Evolutionary conservation across 2,329 filamentous ascomycete species (phyloP), one percentile per base, ranked within the genome.

Genomic region (Cercospora canescens): DNA sequence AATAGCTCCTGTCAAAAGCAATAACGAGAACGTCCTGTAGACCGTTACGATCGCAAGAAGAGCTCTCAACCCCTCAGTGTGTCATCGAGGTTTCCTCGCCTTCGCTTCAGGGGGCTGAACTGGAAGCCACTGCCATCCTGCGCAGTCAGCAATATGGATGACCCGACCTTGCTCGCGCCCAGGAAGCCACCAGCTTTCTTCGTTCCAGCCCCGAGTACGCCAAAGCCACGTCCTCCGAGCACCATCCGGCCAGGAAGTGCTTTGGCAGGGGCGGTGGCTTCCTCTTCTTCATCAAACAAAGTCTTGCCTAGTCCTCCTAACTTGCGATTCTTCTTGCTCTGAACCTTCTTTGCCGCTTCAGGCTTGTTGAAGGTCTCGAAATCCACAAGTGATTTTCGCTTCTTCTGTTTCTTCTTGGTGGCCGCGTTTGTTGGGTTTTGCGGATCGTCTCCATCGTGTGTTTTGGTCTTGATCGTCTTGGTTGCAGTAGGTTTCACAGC

Each of bases 351-450:
- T 35, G 67, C 70, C 3, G 70, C 68, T 32, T 76, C 75, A 9
- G 75, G 71, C 59, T 75, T 74, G 37, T 72, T 72, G 71, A 79
- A 79, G 7, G 77, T 73, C 2, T 74, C 74, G 60, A 79, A 84
- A 7, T 81, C 81, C 73, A 81, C 80, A 64, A 85, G 79, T 3
- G 81, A 82, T 66, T 84, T 84, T 71, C 82, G 80, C 24, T 73
- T 73, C 66, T 73, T 73, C 37, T 71, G 67, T 57, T 76, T 76
- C 69, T 81, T 81, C 60, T 77, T 71, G 55, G 77, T 79, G n/a
- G 74, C 74, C 8, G 63, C 70, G 18, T 81, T 79, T 56, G 75
- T 67, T 66, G 82, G 82, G 37, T 74, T 70, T 4, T 68, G 65
- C 64, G 56, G 75, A 41, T 62, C 60, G 28, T 62, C 60, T 58